Conservation (phyloP, 169 alveolate species). For the Eimeria brunetti region DNA sequence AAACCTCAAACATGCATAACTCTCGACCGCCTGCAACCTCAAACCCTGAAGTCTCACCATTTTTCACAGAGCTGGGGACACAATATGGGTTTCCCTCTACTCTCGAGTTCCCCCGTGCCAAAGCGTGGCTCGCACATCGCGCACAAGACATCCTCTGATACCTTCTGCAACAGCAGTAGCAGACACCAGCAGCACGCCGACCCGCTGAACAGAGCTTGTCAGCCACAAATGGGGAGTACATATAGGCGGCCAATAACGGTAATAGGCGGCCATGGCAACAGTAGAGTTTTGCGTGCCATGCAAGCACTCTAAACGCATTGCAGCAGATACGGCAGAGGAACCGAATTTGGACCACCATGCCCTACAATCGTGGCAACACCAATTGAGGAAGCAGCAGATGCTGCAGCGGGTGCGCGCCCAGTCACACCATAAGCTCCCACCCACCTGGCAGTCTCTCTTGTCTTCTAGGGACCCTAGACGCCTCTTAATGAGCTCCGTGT, state of each 20-base stretch:
- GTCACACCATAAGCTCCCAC: neutral
- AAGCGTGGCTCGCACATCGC: conserved; percentile 48
- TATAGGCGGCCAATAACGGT: neutral
- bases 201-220: neutral
- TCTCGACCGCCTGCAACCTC: neutral
- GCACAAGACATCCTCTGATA: conserved; percentile 64
- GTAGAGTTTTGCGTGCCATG: neutral
- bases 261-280: neutral
- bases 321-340: neutral
- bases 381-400: neutral
- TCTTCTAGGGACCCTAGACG: conserved; percentile 47
- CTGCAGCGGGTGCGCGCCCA: neutral
- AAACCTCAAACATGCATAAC: neutral
- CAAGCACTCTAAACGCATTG: neutral
- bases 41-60: conserved; percentile 26
- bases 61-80: conserved; percentile 63
- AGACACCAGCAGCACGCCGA: neutral
- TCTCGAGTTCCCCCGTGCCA: conserved; percentile 65
- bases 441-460: conserved; percentile 27
- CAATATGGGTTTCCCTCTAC: conserved; percentile 41
- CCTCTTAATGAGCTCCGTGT: conserved; percentile 39
- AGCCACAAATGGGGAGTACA: neutral
- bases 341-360: neutral
- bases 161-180: conserved; percentile 42
- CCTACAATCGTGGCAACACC: neutral